A percentile compares a stretch with the other conserved stretches of the same genome.
Evolutionary conservation across 805 yeast genomes (phyloP).

Genomic region (Pichia eremophila): DNA sequence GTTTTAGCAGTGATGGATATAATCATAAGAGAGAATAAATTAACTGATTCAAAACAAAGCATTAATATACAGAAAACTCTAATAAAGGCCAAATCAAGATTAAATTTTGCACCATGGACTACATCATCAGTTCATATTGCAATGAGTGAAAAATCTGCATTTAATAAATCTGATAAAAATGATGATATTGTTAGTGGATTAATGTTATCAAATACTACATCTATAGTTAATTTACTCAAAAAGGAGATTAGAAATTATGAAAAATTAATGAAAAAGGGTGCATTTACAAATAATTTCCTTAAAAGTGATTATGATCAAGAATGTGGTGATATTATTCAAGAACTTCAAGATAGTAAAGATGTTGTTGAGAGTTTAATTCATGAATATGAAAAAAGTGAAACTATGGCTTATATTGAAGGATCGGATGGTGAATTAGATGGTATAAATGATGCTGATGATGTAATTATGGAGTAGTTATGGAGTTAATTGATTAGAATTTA

Average conservation of each 20-base stretch:
- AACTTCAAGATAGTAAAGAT: slow-evolving; percentile 40
- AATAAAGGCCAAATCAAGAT: slow-evolving; percentile 47
- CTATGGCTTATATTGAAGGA: slow-evolving; percentile 36
- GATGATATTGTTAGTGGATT: slow-evolving; percentile 60
- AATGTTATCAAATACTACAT: slow-evolving; percentile 75
- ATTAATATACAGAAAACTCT: slow-evolving; percentile 47
- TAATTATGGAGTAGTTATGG: neutral
- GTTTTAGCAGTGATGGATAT: slow-evolving; percentile 59
- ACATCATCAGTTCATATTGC: slow-evolving; percentile 74
- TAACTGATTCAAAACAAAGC: slow-evolving; percentile 1
- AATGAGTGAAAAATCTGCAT: slow-evolving; percentile 65
- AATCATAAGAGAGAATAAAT: slow-evolving; percentile 42
- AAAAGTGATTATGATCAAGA: slow-evolving; percentile 36
- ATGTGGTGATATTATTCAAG: slow-evolving; percentile 38
- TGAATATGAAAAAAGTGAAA: slow-evolving; percentile 37
- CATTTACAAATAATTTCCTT: slow-evolving; percentile 73
- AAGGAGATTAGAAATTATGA: slow-evolving; percentile 72
- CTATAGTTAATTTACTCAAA: slow-evolving; percentile 56
- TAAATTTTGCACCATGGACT: slow-evolving; percentile 80
- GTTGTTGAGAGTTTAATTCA: slow-evolving; percentile 33
- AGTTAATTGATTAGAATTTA: neutral
- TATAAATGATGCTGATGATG: neutral
- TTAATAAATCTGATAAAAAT: slow-evolving; percentile 16
- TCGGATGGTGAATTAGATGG: slow-evolving; percentile 25
- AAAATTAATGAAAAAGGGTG: slow-evolving; percentile 65